phyloP scores from a whole-genome alignment of 2,329 filamentous ascomycete species.

The Cryphonectria naterciae region DNA sequence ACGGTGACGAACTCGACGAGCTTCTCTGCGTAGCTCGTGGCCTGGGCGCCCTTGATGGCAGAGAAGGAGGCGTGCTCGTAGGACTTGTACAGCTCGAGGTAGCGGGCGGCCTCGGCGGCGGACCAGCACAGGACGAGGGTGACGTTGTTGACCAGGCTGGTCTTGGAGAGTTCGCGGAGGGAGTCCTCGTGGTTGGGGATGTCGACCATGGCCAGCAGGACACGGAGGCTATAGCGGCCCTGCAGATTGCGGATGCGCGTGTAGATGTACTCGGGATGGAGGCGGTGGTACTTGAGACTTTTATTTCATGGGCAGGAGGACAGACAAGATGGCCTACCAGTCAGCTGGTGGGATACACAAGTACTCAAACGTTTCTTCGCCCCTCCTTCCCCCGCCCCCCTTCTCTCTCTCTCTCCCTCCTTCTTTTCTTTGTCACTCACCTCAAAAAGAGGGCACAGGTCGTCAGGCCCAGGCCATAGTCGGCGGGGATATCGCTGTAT shows the following conservation, averaged over 20 bases:
- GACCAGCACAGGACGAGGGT: slow-evolving; percentile 95
- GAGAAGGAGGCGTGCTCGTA: slow-evolving; percentile 83
- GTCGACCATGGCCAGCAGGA: slow-evolving; percentile 90
- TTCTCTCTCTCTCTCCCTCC: too few species aligned
- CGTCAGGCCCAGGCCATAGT: slow-evolving; percentile 85
- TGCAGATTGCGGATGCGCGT: slow-evolving; percentile 84
- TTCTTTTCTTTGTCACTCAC: slow-evolving; percentile 33
- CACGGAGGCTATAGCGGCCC: slow-evolving; percentile 82
- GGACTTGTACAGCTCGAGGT: slow-evolving; percentile 92
- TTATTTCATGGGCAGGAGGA: too few species aligned
- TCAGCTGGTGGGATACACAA: neutral
- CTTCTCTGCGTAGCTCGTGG: slow-evolving; percentile 81
- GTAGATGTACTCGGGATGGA: slow-evolving; percentile 98
- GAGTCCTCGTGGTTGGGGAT: slow-evolving; percentile 92
- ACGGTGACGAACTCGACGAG: slow-evolving; percentile 92
- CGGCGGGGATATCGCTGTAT: slow-evolving; percentile 93
- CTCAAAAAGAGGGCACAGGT: slow-evolving; percentile 91
- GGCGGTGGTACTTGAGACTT: slow-evolving; percentile 90
- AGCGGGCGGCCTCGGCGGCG: slow-evolving; percentile 88
- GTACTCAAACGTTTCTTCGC: too few species aligned
- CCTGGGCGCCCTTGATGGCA: slow-evolving; percentile 84
- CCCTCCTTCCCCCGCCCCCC: too few species aligned
- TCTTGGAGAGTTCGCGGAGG: slow-evolving; percentile 88
- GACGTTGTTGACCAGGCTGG: slow-evolving; percentile 87
- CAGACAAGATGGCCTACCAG: neutral